Evolutionary conservation across 2,329 filamentous ascomycete species (phyloP), one percentile per base, ranked within the genome.

Genomic region (Periconia macrospinosa): DNA sequence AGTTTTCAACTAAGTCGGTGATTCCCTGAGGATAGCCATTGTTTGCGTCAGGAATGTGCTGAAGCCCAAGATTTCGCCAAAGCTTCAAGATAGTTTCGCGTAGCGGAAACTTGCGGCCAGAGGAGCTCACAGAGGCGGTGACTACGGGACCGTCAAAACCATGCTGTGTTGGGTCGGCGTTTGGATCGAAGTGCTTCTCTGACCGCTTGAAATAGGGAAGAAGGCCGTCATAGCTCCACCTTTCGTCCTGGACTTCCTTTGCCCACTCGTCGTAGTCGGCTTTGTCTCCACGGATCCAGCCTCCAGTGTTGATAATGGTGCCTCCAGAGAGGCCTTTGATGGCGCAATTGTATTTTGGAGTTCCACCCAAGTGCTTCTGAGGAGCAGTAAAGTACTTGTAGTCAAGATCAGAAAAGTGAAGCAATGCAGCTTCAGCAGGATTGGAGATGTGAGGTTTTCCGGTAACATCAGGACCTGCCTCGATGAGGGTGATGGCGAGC

Each of bases 301-400:
- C 59, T 13, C 48, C 47, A 10, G 49, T 60, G 40, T 72, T 74
- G 30, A 69, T 69, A 9, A 67, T 58, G 1, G 61, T 67, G 3
- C 60, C 60, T 0, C 71, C 69, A 3, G 57, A 61, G 7, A 71
- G 61, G 13, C 57, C 62, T 33, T 67, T 69, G 1, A 70, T 66
- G 1, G 60, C 69, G 17, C 60, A 61, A 17, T 70, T 71, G 41
- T 67, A 71, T 40, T 57, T 58, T 18, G 52, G 53, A 1, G 61
- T 52, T 13, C 59, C 56, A 49, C 70, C 52, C 1, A 73, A 53
- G 50, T 73, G 59, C 2, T 51, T 50, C 47, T 75, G 72, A 1
- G 69, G 69, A 0, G 62, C 59, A 1, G 70, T 72, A 0, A 63
- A 48, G 53, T 70, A 70, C 17, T 66, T 69, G 58, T 61, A 73